These are phyloP conservation scores for Quercus parvula DNA, from an alignment of 306 rosid species.

Conservation along the genomic window DNA sequence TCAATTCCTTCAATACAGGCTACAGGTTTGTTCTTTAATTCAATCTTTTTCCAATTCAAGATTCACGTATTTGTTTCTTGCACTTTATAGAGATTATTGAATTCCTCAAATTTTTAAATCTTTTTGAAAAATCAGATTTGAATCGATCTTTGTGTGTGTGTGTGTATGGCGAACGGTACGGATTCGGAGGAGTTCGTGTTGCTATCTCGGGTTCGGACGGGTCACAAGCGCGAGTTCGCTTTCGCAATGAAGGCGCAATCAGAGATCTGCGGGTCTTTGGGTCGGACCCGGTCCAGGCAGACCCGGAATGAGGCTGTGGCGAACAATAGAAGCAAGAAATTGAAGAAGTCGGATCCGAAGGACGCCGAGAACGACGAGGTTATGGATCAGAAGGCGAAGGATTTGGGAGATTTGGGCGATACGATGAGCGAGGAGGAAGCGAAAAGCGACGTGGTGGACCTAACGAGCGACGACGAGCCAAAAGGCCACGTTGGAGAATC, in stretches of 20 bases:
- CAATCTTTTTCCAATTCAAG: no score
- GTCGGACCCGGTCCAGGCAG: slow-evolving; percentile 52
- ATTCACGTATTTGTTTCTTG: not conserved
- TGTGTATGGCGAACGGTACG: slow-evolving; percentile 72
- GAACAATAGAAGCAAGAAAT: slow-evolving; percentile 19
- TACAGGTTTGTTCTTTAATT: not conserved
- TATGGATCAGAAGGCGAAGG: slow-evolving; percentile 10
- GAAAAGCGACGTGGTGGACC: slow-evolving; percentile 69
- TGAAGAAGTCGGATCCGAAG: slow-evolving; percentile 14
- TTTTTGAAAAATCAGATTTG: not conserved
- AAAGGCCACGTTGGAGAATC: slow-evolving; percentile 33
- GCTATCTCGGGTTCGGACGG: slow-evolving; percentile 62
- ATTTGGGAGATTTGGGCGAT: not conserved
- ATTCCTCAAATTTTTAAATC: not conserved
- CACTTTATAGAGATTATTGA: not conserved
- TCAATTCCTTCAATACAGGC: not conserved
- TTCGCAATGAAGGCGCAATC: slow-evolving; percentile 63
- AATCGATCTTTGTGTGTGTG: not conserved
- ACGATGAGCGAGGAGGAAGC: slow-evolving; percentile 67
- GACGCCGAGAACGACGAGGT: not conserved
- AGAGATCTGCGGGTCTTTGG: slow-evolving; percentile 42
- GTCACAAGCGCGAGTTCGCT: slow-evolving; percentile 63
- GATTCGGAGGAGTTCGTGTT: slow-evolving; percentile 61
- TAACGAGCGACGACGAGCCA: slow-evolving; percentile 62
- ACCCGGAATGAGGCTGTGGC: slow-evolving; percentile 20